phyloP scores from a whole-genome alignment of 352 stramenopile species.

The Phytophthora citrophthora region DNA sequence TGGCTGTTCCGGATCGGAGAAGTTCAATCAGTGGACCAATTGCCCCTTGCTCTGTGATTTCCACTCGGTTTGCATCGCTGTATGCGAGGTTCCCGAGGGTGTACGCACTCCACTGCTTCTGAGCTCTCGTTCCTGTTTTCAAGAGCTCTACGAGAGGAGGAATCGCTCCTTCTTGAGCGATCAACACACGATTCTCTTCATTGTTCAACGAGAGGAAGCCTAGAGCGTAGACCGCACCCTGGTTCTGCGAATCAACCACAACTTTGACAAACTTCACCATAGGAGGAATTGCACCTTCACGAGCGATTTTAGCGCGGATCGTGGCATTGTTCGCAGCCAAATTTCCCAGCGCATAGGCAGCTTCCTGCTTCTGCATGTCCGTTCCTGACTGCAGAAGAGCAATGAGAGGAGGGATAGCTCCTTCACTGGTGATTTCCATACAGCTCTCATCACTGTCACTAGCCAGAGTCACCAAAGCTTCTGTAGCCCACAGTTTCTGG shows the following conservation, averaged over 20 bases:
- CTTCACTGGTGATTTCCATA: slow-evolving; percentile 14
- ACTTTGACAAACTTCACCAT: slow-evolving; percentile 25
- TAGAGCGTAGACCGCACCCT: slow-evolving; percentile 30
- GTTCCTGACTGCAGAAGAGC: slow-evolving; percentile 19
- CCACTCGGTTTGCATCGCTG: slow-evolving; percentile 22
- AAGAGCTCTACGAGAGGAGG: slow-evolving; percentile 18
- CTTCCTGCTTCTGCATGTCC: slow-evolving; percentile 33
- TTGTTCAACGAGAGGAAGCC: slow-evolving; percentile 19
- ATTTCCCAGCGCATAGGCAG: slow-evolving; percentile 28
- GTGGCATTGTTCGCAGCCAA: slow-evolving; percentile 11
- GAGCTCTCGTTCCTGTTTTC: not conserved
- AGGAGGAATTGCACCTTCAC: slow-evolving; percentile 27
- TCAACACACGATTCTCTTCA: slow-evolving; percentile 21
- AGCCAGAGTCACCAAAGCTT: slow-evolving; percentile 17
- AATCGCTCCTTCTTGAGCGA: slow-evolving; percentile 27
- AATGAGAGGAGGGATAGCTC: slow-evolving; percentile 20
- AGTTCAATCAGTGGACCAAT: slow-evolving; percentile 18
- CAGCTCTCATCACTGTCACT: slow-evolving; percentile 24
- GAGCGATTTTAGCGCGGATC: slow-evolving; percentile 16
- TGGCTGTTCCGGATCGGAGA: slow-evolving; percentile 8
- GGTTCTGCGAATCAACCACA: slow-evolving; percentile 27
- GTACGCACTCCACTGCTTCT: slow-evolving; percentile 29
- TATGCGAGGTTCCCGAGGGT: slow-evolving; percentile 26
- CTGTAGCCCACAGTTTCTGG: slow-evolving; percentile 21
- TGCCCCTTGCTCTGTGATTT: slow-evolving; percentile 20